Evolutionary conservation across 495 filamentous ascomycete genomes (phyloP).

Genomic region (Bombardia bombarda): DNA sequence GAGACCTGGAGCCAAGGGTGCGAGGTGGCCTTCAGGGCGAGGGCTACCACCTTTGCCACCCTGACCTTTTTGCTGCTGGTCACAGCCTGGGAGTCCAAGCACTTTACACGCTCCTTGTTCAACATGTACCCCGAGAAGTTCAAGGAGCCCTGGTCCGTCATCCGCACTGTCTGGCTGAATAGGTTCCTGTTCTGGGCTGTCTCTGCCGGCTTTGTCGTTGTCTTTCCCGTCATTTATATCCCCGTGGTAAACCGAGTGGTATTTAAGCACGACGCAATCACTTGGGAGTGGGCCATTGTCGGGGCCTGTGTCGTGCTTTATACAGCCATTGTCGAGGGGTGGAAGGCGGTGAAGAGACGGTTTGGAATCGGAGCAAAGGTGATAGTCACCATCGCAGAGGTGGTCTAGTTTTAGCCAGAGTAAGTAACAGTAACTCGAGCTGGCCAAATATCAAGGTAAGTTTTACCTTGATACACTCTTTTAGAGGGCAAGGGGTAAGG

Average conservation of each 20-base stretch:
- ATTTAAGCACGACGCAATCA: constrained; percentile 65
- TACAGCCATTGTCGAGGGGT: constrained; percentile 52
- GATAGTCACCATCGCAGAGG: no score
- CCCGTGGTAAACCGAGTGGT: constrained; percentile 58
- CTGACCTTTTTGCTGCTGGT: constrained; percentile 65
- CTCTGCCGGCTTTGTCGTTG: constrained; percentile 56
- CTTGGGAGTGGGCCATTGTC: constrained; percentile 65
- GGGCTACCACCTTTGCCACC: constrained; percentile 67
- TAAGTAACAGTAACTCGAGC: no score
- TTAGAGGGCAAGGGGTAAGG: no score
- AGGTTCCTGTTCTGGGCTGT: constrained; percentile 67
- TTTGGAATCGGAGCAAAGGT: no score
- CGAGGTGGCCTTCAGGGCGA: constrained; percentile 60
- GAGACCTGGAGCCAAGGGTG: constrained; percentile 44
- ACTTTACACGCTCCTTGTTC: constrained; percentile 60
- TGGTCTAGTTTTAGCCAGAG: no score
- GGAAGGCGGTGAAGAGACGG: constrained; percentile 56
- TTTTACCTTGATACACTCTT: no score
- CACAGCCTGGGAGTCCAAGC: constrained; percentile 67
- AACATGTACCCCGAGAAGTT: constrained; percentile 61
- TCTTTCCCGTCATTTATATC: constrained; percentile 66
- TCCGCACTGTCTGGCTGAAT: constrained; percentile 60
- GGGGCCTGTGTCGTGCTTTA: constrained; percentile 51
- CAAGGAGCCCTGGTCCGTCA: constrained; percentile 40
- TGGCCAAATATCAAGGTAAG: no score